phyloP scores from a whole-genome alignment of 305 asterid genomes.

The Rubia peregrina region DNA sequence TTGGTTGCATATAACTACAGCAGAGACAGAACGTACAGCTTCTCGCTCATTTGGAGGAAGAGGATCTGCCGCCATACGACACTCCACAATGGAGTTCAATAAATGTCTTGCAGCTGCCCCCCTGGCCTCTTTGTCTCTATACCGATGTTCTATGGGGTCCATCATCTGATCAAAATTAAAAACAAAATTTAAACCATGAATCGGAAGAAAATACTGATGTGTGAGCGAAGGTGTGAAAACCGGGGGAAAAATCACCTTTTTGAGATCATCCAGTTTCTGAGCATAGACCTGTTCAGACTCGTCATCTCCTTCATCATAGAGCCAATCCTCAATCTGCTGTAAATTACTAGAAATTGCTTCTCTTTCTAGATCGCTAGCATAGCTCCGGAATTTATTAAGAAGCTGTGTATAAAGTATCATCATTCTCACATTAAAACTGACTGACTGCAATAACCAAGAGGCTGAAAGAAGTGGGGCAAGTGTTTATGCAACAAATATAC shows the following conservation, averaged over 20 bases:
- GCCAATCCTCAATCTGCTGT: constrained; percentile 91
- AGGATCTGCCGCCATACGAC: constrained; percentile 51
- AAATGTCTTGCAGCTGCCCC: constrained; percentile 55
- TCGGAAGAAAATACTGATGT: constrained; percentile 5
- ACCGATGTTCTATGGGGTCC: constrained; percentile 77
- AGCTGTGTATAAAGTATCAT: constrained; percentile 40
- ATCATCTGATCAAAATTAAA: constrained; percentile 46
- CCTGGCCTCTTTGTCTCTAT: constrained; percentile 73
- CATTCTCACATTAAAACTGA: constrained; percentile 17
- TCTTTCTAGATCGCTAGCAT: constrained; percentile 66
- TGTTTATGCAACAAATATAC: not conserved
- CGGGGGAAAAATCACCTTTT: constrained; percentile 40
- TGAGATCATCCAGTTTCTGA: constrained; percentile 57
- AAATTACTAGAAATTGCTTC: constrained; percentile 56
- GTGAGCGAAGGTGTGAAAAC: constrained; percentile 11
- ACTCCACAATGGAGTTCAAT: constrained; percentile 48
- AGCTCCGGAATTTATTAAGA: constrained; percentile 67
- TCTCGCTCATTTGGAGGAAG: constrained; percentile 63
- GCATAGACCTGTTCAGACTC: constrained; percentile 75
- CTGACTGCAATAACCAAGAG: not conserved
- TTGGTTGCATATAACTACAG: not conserved
- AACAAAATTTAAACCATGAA: constrained; percentile 8
- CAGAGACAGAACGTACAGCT: constrained; percentile 37
- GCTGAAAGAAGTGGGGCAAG: not conserved
- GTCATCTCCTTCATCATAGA: constrained; percentile 89